Conservation (phyloP, 257 asterid genomes). For the Forsythia suspensa region DNA sequence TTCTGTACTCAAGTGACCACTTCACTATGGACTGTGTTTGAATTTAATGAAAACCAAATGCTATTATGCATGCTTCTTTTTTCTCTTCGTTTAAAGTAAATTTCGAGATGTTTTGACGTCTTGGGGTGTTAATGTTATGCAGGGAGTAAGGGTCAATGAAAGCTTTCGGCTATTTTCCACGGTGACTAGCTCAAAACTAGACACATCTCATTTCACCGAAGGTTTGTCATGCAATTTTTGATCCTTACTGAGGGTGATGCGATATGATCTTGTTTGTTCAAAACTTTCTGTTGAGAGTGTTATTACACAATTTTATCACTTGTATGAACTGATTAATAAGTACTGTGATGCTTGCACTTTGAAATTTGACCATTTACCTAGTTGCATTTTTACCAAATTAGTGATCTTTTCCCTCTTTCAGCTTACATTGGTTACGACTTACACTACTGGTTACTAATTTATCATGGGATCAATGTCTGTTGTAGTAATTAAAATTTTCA, state of each 20-base stretch:
- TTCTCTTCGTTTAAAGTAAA: not conserved
- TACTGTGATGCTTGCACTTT: not conserved
- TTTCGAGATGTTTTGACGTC: not conserved
- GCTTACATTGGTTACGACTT: constrained; percentile 1
- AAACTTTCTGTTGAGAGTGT: not conserved
- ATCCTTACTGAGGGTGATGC: not conserved
- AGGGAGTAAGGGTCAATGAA: constrained; percentile 77
- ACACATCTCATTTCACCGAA: constrained; percentile 50
- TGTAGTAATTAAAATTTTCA: not conserved
- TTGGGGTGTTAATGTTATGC: constrained; percentile 26
- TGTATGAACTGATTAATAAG: not conserved
- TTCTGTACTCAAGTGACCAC: not conserved
- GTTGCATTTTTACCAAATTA: not conserved
- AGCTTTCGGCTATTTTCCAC: constrained; percentile 85
- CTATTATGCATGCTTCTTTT: not conserved
- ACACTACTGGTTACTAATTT: not conserved
- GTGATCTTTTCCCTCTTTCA: constrained; percentile 1
- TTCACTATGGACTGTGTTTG: not conserved
- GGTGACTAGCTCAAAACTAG: constrained; percentile 70
- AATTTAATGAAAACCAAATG: not conserved
- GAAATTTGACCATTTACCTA: not conserved
- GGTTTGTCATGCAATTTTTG: constrained; percentile 43
- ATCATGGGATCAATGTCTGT: not conserved
- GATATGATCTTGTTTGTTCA: not conserved
- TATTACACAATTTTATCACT: not conserved